A percentile compares a stretch with the other conserved stretches of the same genome.
phyloP scores from a whole-genome alignment of 225 moss, liverwort and hornwort species.

The Sphagnum tenellum region DNA sequence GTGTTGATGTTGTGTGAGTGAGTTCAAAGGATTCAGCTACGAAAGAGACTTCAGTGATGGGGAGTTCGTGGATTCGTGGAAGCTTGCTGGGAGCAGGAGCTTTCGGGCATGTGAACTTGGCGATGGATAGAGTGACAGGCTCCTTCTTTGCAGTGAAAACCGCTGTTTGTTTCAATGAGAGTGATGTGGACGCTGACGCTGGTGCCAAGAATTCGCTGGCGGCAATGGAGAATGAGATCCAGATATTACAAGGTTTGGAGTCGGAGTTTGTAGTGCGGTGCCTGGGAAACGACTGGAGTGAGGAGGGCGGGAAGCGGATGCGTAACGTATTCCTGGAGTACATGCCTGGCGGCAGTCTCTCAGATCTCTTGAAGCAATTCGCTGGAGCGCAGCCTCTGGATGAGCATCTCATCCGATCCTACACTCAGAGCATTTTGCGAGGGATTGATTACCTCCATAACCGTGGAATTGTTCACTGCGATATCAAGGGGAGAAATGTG shows the following conservation, averaged over 20 bases:
- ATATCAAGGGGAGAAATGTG: slow-evolving; percentile 24
- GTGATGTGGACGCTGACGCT: neutral
- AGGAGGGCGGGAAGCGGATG: slow-evolving; percentile 10
- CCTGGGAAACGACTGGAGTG: slow-evolving; percentile 16
- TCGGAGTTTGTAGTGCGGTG: slow-evolving; percentile 14
- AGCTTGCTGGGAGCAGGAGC: neutral
- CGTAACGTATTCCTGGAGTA: slow-evolving; percentile 31
- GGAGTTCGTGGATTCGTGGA: neutral
- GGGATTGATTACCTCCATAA: slow-evolving; percentile 19
- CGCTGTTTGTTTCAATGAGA: neutral
- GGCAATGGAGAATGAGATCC: slow-evolving; percentile 27
- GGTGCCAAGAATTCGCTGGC: neutral
- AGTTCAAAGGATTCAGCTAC: too few relatives aligned
- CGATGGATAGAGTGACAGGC: slow-evolving; percentile 15
- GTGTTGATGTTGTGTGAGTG: too few relatives aligned
- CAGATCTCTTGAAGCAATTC: slow-evolving; percentile 14
- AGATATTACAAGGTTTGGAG: slow-evolving; percentile 14
- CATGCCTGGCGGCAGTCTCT: slow-evolving; percentile 30
- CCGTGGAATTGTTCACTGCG: slow-evolving; percentile 25
- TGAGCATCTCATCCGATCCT: slow-evolving; percentile 17
- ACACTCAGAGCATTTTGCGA: slow-evolving; percentile 21
- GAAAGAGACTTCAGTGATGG: too few relatives aligned
- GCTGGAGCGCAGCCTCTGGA: slow-evolving; percentile 4
- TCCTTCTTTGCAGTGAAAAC: slow-evolving; percentile 29
- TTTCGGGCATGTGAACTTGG: slow-evolving; percentile 16